Base-by-base conservation (phyloP, 1,139 yeast genomes). In the Sugiyamaella paludigena region DNA sequence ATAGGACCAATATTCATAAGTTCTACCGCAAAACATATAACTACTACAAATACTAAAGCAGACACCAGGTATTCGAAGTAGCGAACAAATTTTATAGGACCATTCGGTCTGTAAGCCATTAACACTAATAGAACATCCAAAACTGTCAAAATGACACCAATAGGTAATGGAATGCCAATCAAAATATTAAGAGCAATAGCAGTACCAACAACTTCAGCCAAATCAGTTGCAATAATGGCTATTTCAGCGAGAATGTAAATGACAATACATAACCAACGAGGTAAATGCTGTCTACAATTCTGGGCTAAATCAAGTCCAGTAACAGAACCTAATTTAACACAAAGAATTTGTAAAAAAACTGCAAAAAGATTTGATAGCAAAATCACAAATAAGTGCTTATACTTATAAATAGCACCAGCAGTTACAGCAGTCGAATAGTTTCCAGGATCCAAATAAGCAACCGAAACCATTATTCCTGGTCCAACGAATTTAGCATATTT, bases 381-480 rank as follows among this genome's bases (percentile, higher is more conserved):
- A 9, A 92, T 80, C 48, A 88, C 82, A 64, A 92, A 92, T 28
- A 92, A 71, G 49, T 92, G 75, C 59, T 86, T 83, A 69, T 87
- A 92, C 65, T 86, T 82, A 68, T 84, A 91, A 43, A 85, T 83
- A 12, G 96, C 89, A 48, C 96, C 96, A 19, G 94, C 95, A 5
- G 96, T 84, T 29, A 92, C 96, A 34, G 95, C 92, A 2, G 98
- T 88, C 30, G 96, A 84, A 69, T 91, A 92, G 69, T 92, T 92
- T 1, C 98, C 98, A 1, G 98, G 98, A 63, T 92, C 98, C 86
- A 92, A 87, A 64, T 91, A 92, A 0, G 98, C 96, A 45, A 92
- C 98, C 19, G 94, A 81, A 28, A 92, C 95, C 92, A 91, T 83
- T 42, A 91, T 76, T 0, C 98, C 98, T 0, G 97, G 97, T 0